Conservation (phyloP, 2,329 filamentous ascomycete species). For the Pochonia chlamydosporia region DNA sequence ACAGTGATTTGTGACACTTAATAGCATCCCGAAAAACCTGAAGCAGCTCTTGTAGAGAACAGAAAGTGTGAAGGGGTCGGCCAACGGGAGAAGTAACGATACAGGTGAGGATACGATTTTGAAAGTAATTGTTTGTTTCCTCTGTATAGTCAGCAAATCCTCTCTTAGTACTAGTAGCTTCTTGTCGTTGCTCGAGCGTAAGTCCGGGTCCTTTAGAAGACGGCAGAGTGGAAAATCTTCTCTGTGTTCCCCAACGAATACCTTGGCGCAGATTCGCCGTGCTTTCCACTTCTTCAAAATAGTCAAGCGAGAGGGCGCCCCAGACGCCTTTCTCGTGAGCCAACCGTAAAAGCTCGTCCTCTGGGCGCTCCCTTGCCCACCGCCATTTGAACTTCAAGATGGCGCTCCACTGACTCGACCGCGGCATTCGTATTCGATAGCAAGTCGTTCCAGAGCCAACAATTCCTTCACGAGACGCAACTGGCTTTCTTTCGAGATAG, state of each 20-base stretch:
- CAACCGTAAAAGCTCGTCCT: constrained; percentile 25
- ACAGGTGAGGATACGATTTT: constrained; percentile 15
- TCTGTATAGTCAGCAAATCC: constrained; percentile 10
- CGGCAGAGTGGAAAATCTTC: constrained; percentile 7
- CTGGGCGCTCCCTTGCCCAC: constrained; percentile 20
- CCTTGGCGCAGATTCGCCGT: constrained; percentile 12
- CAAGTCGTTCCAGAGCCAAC: constrained; percentile 25
- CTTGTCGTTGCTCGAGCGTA: neutral
- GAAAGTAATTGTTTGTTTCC: constrained; percentile 9
- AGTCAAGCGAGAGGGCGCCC: constrained; percentile 22
- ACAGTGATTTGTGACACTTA: constrained; percentile 14
- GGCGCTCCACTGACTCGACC: constrained; percentile 19
- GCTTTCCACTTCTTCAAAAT: constrained; percentile 16
- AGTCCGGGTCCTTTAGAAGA: neutral
- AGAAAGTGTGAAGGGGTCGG: constrained; percentile 13
- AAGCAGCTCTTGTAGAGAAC: constrained; percentile 11
- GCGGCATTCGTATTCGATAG: constrained; percentile 20
- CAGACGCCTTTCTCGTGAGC: constrained; percentile 20
- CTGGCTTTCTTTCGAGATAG: constrained; percentile 17
- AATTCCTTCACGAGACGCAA: constrained; percentile 18
- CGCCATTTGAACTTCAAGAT: constrained; percentile 29
- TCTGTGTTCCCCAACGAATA: constrained; percentile 12
- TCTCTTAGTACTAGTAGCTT: neutral
- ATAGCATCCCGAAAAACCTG: constrained; percentile 14
- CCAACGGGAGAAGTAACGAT: constrained; percentile 15